Evolutionary conservation across 257 asterid species (phyloP), one percentile per base, ranked within the genome.

Genomic region (Solanum ossicruentum): DNA sequence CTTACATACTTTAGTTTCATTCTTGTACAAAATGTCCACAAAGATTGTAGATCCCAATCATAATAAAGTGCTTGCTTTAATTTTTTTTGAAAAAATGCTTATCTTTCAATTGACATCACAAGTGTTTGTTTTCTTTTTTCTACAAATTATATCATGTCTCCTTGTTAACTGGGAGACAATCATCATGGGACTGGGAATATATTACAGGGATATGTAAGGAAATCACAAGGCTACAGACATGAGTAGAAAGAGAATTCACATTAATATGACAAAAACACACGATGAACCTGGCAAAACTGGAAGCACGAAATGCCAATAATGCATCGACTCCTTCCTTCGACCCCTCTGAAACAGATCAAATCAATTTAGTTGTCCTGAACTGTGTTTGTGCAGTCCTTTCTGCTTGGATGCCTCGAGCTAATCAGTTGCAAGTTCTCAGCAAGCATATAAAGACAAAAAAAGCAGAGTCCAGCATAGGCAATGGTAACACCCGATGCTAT

Each of bases 391-490:
- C 86, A 79, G 60, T 94, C 96, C 84, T 93, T 87, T 89, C 91
- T 90, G 86, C 90, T 86, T 21, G 90, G 83, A 84, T 91, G 32
- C 86, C 91, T 87, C 15, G 88, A 91, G 89, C 66, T 91, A 80
- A 85, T 86, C 55, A 88, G 58, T 58, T 72, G 90, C 52, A 94
- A 93, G 73, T 91, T 90, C 87, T 92, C 95, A 6, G 91, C 85
- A 72, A 94, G 90, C 85, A 92, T 63, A 86, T 93, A 92, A 84
- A 95, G 89, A 86, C 98, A 97, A 86, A 94, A 91, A 39, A 95
- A 88, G 95, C 98, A 97, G 87, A 95, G 89, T 58, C 96, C 99
- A 32, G 93, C 89, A 87, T 94, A 97, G 36, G 98, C 97, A 87
- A 97, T 94, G 2, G 99, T 92, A 28, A 91, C 97, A 83, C 97